phyloP scores from a whole-genome alignment of 371 early-diverging fungal species.

The Rhizopus microsporus region DNA sequence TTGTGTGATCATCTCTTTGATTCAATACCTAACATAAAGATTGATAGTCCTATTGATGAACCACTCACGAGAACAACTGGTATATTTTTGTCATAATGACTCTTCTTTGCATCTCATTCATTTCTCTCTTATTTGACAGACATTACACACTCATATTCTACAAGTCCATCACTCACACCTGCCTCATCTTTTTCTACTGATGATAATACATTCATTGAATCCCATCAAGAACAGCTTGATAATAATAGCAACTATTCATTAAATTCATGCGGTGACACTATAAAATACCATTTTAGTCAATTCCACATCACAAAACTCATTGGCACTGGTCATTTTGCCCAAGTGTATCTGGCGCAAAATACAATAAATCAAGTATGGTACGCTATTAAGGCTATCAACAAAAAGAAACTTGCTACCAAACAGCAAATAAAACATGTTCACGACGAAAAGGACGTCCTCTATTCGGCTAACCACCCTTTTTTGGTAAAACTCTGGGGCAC shows the following conservation, averaged over 20 bases:
- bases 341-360: slow-evolving; percentile 62
- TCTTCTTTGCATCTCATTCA: too few species aligned
- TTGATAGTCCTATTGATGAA: too few species aligned
- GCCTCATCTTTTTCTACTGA: too few species aligned
- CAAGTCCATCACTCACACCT: too few species aligned
- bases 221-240: too few species aligned
- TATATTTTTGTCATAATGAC: too few species aligned
- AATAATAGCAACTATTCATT: background rate
- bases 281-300: slow-evolving; percentile 17
- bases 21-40: too few species aligned
- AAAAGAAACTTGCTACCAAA: slow-evolving; percentile 90
- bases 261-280: background rate
- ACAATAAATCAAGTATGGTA: slow-evolving; percentile 49
- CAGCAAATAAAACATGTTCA: slow-evolving; percentile 90
- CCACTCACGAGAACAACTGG: too few species aligned
- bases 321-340: slow-evolving; percentile 68
- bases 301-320: slow-evolving; percentile 53
- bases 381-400: slow-evolving; percentile 92
- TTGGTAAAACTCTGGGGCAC: slow-evolving; percentile 89
- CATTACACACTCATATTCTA: too few species aligned
- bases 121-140: too few species aligned
- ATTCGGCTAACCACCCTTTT: slow-evolving; percentile 82
- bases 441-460: slow-evolving; percentile 83
- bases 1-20: too few species aligned
- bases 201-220: too few species aligned